Percentiles rank a stretch among this genome's conserved stretches.
Conservation (phyloP, 2,329 filamentous ascomycete genomes). For the Colletotrichum cordylinicola region DNA sequence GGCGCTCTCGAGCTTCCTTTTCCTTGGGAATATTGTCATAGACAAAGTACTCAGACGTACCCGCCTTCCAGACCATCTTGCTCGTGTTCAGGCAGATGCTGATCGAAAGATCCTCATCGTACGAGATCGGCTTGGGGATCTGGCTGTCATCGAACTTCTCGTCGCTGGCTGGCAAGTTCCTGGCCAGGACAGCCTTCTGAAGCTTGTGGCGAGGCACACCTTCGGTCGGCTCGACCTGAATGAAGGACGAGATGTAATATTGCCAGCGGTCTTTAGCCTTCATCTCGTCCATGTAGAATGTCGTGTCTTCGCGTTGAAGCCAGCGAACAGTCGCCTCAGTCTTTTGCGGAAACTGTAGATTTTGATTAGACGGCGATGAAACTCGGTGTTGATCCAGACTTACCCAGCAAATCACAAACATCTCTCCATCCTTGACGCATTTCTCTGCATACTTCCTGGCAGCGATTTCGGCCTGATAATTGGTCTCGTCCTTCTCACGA, state of each 20-base stretch:
- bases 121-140: constrained; percentile 65
- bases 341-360: constrained; percentile 67
- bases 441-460: constrained; percentile 93
- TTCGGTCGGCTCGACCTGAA: constrained; percentile 87
- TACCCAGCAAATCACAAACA: constrained; percentile 92
- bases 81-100: constrained; percentile 80
- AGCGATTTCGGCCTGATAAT: constrained; percentile 87
- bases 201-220: constrained; percentile 71
- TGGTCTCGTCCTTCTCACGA: constrained; percentile 83
- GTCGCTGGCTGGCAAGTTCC: constrained; percentile 70
- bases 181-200: constrained; percentile 72
- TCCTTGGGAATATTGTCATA: constrained; percentile 74
- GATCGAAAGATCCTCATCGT: constrained; percentile 72
- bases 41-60: constrained; percentile 73
- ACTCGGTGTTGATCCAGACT: constrained; percentile 38
- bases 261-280: constrained; percentile 86
- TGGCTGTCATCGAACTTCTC: constrained; percentile 68
- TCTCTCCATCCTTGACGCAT: constrained; percentile 88
- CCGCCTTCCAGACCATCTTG: constrained; percentile 78
- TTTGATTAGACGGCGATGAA: constrained; percentile 32
- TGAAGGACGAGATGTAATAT: constrained; percentile 93
- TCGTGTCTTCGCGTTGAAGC: constrained; percentile 71
- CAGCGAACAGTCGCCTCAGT: constrained; percentile 75
- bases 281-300: constrained; percentile 89
- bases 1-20: constrained; percentile 64